phyloP scores from a whole-genome alignment of 345 rosid genomes.

The Brassica rapa region DNA sequence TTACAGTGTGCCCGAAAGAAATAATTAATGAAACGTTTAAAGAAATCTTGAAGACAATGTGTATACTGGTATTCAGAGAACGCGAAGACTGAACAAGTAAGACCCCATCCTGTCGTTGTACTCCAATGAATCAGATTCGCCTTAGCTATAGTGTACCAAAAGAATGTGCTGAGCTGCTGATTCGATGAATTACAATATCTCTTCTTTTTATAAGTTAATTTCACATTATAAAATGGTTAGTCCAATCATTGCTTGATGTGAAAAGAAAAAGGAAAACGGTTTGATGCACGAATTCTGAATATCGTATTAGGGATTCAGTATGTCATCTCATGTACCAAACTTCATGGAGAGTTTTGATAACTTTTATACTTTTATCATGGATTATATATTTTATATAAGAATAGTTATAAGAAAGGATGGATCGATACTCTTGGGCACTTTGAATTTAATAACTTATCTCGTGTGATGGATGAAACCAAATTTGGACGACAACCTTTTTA shows the following conservation, averaged over 20 bases:
- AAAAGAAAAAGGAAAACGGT: neutral
- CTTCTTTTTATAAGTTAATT: neutral
- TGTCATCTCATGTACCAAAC: slow-evolving; percentile 9
- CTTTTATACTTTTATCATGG: neutral
- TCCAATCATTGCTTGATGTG: slow-evolving; percentile 2
- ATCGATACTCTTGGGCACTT: slow-evolving; percentile 19
- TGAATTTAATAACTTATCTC: slow-evolving; percentile 29
- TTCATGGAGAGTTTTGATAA: neutral
- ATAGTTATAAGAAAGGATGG: slow-evolving; percentile 8
- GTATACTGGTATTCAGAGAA: neutral
- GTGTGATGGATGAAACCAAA: slow-evolving; percentile 24
- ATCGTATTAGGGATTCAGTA: neutral
- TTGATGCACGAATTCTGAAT: neutral
- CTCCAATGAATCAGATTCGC: slow-evolving; percentile 28
- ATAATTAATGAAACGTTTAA: neutral
- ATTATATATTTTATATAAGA: neutral
- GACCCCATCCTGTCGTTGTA: slow-evolving; percentile 11
- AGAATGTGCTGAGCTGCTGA: neutral
- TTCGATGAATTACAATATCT: neutral
- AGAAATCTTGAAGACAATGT: neutral
- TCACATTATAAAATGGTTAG: neutral
- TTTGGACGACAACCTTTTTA: slow-evolving; percentile 23
- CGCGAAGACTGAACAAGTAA: slow-evolving; percentile 4
- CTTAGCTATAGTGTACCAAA: slow-evolving; percentile 13
- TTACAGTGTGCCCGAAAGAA: neutral